A percentile compares a stretch with the other conserved stretches of the same genome.
Evolutionary conservation across 176 grass and related monocot species (phyloP).

Genomic region (Chloris gayana): DNA sequence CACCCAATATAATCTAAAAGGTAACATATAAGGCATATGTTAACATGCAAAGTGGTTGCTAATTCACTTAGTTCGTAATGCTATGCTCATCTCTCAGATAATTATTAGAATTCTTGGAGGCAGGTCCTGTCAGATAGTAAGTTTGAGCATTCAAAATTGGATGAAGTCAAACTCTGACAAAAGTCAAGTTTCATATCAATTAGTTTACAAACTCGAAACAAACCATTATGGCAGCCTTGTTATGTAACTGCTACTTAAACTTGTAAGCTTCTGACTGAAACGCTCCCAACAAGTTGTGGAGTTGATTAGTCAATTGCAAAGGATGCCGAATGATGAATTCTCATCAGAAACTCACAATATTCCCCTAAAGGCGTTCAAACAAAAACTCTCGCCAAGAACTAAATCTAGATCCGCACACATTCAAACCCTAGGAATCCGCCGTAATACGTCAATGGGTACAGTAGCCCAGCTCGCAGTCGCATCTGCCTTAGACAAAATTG

Average conservation of each 20-base stretch:
- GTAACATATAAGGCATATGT: neutral
- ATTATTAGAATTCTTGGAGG: neutral
- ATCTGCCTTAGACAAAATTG: neutral
- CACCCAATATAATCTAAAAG: neutral
- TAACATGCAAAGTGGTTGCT: neutral
- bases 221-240: neutral
- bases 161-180: neutral
- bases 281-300: neutral
- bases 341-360: slow-evolving; percentile 14
- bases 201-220: neutral
- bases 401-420: slow-evolving; percentile 5
- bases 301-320: slow-evolving; percentile 3
- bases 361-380: neutral
- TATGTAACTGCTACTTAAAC: neutral
- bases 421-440: slow-evolving; percentile 37
- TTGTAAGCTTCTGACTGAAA: neutral
- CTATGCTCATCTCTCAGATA: neutral
- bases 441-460: neutral
- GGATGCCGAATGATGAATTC: slow-evolving; percentile 8
- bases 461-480: neutral
- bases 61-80: neutral
- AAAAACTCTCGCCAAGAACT: neutral
- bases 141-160: neutral
- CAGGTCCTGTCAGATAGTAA: neutral
- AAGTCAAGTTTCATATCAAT: slow-evolving; percentile 6